Evolutionary conservation across 1,284 basidiomycete genomes (phyloP).

Genomic region (Prillingera fragicola): DNA sequence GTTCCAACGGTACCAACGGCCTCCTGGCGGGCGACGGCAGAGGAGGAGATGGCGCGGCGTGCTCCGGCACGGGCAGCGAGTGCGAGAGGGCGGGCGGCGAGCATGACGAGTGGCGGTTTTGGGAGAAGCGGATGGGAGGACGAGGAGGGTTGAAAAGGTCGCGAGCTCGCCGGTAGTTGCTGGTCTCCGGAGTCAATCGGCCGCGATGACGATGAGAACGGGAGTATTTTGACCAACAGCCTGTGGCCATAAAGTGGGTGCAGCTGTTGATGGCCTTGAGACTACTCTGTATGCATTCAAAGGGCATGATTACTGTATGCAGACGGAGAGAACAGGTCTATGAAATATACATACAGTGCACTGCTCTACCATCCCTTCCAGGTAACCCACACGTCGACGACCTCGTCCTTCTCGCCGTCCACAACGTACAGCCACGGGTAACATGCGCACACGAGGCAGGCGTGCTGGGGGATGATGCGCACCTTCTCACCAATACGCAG

Average conservation of each 20-base stretch:
- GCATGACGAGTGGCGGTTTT: too few species aligned
- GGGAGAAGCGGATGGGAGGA: too few species aligned
- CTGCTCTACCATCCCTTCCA: conserved; percentile 76
- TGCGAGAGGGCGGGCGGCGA: conserved; percentile 2
- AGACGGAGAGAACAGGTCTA: too few species aligned
- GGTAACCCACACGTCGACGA: conserved; percentile 80
- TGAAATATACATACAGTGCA: background rate
- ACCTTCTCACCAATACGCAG: conserved; percentile 57
- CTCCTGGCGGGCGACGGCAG: conserved; percentile 52
- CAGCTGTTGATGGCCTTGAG: too few species aligned
- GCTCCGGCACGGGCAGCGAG: conserved; percentile 2
- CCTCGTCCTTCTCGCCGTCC: conserved; percentile 56
- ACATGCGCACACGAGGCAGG: conserved; percentile 67
- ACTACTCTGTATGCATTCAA: too few species aligned
- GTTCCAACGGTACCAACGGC: conserved; percentile 37
- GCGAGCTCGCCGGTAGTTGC: too few species aligned
- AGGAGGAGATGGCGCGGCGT: conserved; percentile 47
- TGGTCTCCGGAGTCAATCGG: too few species aligned
- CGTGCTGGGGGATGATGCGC: conserved; percentile 48
- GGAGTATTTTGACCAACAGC: too few species aligned
- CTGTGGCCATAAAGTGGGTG: too few species aligned
- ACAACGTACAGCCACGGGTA: conserved; percentile 78
- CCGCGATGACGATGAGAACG: too few species aligned
- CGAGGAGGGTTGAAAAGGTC: too few species aligned
- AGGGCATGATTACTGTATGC: too few species aligned